phyloP scores from a whole-genome alignment of 495 filamentous ascomycete genomes.

The Tricharina praecox region DNA sequence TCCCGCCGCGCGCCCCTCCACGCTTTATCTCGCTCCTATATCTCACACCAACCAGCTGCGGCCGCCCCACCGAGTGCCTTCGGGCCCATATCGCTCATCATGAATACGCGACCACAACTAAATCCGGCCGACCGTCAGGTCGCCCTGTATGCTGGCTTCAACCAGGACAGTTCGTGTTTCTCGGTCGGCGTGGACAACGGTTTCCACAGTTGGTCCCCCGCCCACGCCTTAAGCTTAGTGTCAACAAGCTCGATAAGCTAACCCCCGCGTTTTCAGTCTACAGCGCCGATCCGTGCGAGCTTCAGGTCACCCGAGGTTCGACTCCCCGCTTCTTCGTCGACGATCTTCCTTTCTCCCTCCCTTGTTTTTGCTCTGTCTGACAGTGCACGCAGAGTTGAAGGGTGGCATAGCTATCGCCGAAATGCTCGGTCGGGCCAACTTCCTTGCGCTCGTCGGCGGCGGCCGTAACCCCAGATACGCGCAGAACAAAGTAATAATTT shows the following conservation, averaged over 20 bases:
- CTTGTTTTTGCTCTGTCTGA: no score
- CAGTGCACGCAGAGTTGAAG: constrained; percentile 49
- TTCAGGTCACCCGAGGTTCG: constrained; percentile 51
- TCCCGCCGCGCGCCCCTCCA: no score
- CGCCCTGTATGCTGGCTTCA: constrained; percentile 74
- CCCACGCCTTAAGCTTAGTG: constrained; percentile 3
- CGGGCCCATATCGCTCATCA: constrained; percentile 29
- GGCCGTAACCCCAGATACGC: constrained; percentile 74
- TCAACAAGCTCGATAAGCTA: constrained; percentile 8
- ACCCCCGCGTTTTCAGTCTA: constrained; percentile 42
- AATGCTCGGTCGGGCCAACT: constrained; percentile 80
- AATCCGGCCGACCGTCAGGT: constrained; percentile 56
- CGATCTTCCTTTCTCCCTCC: no score
- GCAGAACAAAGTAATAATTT: constrained; percentile 77
- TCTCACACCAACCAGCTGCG: no score
- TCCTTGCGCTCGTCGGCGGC: constrained; percentile 76
- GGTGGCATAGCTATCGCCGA: constrained; percentile 67
- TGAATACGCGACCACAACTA: constrained; percentile 83
- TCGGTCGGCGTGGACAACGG: constrained; percentile 74
- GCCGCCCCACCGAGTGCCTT: no score
- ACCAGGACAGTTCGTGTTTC: constrained; percentile 73
- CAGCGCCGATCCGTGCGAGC: constrained; percentile 55
- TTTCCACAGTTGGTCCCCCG: constrained; percentile 62
- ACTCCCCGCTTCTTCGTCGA: background rate
- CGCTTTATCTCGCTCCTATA: no score